Conservation (phyloP, 805 yeast species). For the Tetrapisispora fleetii region DNA sequence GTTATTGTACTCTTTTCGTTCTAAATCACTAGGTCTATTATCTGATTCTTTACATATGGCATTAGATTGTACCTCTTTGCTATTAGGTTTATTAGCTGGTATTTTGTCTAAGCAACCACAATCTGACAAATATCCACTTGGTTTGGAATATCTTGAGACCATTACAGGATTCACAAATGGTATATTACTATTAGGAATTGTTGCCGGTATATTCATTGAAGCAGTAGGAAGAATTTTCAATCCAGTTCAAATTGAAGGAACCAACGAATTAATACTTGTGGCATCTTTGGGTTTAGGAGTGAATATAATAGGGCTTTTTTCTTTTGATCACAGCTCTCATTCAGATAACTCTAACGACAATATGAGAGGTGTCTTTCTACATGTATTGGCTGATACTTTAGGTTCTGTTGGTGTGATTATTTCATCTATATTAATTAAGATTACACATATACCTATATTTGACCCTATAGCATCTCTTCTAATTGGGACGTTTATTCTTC, state of each 20-base stretch:
- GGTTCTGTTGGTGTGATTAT: conserved; percentile 97
- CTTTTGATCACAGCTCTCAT: conserved; percentile 79
- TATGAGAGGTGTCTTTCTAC: conserved; percentile 90
- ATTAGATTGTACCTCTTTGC: conserved; percentile 81
- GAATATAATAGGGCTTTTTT: conserved; percentile 85
- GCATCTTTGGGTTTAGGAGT: conserved; percentile 78
- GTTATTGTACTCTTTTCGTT: conserved; percentile 79
- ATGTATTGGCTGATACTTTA: conserved; percentile 86
- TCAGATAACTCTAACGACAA: conserved; percentile 44
- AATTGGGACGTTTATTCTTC: conserved; percentile 70
- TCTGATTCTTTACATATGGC: conserved; percentile 97
- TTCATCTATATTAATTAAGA: conserved; percentile 68
- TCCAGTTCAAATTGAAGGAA: conserved; percentile 70
- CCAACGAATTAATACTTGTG: conserved; percentile 77
- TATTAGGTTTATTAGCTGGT: conserved; percentile 84
- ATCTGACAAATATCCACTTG: conserved; percentile 73
- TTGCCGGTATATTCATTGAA: conserved; percentile 78
- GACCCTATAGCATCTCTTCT: conserved; percentile 89
- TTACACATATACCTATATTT: conserved; percentile 60
- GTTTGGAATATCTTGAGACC: conserved; percentile 75
- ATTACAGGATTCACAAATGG: conserved; percentile 95
- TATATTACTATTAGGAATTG: conserved; percentile 75
- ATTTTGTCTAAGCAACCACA: conserved; percentile 50
- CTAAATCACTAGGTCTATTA: conserved; percentile 81
- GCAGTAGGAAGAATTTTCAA: conserved; percentile 70